phyloP scores from a whole-genome alignment of 352 stramenopile genomes.

The Globisporangium acanthophoron region DNA sequence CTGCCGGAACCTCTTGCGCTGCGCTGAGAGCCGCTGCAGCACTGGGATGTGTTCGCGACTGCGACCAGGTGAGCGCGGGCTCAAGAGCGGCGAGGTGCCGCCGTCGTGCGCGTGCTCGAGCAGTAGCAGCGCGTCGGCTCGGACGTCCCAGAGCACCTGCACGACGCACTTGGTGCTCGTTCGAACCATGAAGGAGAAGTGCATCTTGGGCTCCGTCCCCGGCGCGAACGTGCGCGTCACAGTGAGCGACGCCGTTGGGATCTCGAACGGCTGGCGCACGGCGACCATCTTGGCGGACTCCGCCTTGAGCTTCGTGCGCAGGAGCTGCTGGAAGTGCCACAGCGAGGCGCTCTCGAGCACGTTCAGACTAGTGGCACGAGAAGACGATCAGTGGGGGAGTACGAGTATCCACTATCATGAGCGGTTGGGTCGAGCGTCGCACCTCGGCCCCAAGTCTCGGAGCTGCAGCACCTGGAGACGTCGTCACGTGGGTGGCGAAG shows the following conservation, averaged over 20 bases:
- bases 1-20: slow-evolving; percentile 2
- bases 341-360: slow-evolving; percentile 48
- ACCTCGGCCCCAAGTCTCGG: slow-evolving; percentile 27
- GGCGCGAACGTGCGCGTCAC: slow-evolving; percentile 2
- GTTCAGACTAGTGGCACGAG: slow-evolving; percentile 20
- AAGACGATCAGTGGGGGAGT: not conserved
- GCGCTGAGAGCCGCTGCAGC: slow-evolving; percentile 3
- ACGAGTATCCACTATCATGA: not conserved
- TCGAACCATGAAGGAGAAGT: slow-evolving; percentile 23
- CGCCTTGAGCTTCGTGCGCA: slow-evolving; percentile 36
- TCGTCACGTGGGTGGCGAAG: no score
- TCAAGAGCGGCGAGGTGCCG: not conserved
- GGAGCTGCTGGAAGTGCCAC: slow-evolving; percentile 62
- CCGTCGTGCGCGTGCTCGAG: slow-evolving; percentile 11
- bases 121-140: slow-evolving; percentile 22
- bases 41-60: not conserved
- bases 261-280: slow-evolving; percentile 38
- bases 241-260: slow-evolving; percentile 28
- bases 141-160: slow-evolving; percentile 34
- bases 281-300: slow-evolving; percentile 31
- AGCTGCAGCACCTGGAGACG: slow-evolving; percentile 21
- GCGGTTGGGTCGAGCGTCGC: not conserved
- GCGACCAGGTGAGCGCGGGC: slow-evolving; percentile 1
- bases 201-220: slow-evolving; percentile 5
- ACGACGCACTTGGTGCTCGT: slow-evolving; percentile 16